Evolutionary conservation across 2,329 filamentous ascomycete species (phyloP), one percentile per base, ranked within the genome.

Genomic region (Pseudocercospora eumusae): DNA sequence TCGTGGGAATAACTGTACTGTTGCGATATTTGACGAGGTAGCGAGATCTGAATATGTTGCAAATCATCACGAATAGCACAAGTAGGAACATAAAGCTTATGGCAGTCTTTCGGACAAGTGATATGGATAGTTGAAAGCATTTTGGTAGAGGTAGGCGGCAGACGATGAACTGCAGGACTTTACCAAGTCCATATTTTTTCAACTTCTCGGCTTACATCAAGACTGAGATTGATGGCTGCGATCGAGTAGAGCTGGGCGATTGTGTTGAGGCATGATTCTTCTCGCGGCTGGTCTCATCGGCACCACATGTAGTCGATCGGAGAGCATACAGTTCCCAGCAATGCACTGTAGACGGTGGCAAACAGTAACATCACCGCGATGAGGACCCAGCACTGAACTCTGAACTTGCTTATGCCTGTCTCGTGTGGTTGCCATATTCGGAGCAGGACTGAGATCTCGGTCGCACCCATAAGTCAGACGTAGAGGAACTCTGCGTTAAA

Each of bases 121-220:
- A n/a, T n/a, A 44, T 44, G 2, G 40, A 18, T 1, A 44, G n/a
- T n/a, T n/a, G n/a, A 8, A 44, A 21, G 15, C 40, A 44, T 36
- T 58, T 49, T 25, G 56, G 56, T 49, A 58, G 47, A 9, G 18
- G 81, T 23, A 61, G 31, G 7, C 31, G 36, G 28, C 54, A 49
- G 33, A 61, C 42, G 23, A 61, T 40, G 53, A 61, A 49, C 40
- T 44, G 40, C n/a, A 7, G n/a, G 4, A 21, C 40, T 2, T 44
- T 20, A 44, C 15, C 20, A n/a, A n/a, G n/a, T n/a, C n/a, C n/a
- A n/a, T n/a, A n/a, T n/a, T n/a, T n/a, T n/a, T n/a, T n/a, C n/a
- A 42, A 2, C n/a, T 42, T 10, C 9, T 44, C 2, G 40, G 18
- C 40, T 44, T 8, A 44, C 40, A 42, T 61, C 59, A 15, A 56